Base-by-base conservation (phyloP, 345 rosid genomes). In the Excoecaria cochinchinensis region DNA sequence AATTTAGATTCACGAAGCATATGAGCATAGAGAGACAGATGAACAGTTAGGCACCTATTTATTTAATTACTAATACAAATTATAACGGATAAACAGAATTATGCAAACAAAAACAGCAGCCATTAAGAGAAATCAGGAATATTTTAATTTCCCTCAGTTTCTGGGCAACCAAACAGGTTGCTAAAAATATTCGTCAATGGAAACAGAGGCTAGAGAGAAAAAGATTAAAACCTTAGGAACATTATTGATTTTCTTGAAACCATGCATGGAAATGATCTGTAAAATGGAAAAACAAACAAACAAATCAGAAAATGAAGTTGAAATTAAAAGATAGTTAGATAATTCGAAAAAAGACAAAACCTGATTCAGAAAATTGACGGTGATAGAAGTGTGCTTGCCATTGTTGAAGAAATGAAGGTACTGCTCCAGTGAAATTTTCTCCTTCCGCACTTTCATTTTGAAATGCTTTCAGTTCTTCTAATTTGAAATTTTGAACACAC, bases 231-330 rank as follows among this genome's bases (percentile, higher is more conserved):
- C 85, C 85, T 81, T 81, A 14, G 65, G 73, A 9, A 0, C 4
- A 0, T 6, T 11, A 6, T 0, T 0, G 60, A 62, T 24, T 65
- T 44, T 83, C 74, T 19, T 83, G 77, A 86, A 86, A 22, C 89
- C 91, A 80, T 86, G 88, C 74, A 88, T 80, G 75, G 38, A 48
- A 69, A 88, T 65, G 56, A 88, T 82, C 89, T 88, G 79, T 24
- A 44, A 67, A 64, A 17, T 36, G 38, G 39, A 44, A 7, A 79
- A 42, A 36, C 46, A 14, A 36, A 66, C 3, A 0, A 14, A 39
- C 5, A 1, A 5, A 56, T 0, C 24, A 6, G 6, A 24, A 17
- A 9, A 17, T 8, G 1, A 5, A 8, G 3, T 62, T 14, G 15
- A 38, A 12, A 8, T 42, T 46, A 16, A 16, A 3, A 75, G 40